A percentile compares a stretch with the other conserved stretches of the same genome.
These are phyloP conservation scores for Chalciporus piperatus DNA, from an alignment of 768 basidiomycete genomes.

Conservation along the genomic window DNA sequence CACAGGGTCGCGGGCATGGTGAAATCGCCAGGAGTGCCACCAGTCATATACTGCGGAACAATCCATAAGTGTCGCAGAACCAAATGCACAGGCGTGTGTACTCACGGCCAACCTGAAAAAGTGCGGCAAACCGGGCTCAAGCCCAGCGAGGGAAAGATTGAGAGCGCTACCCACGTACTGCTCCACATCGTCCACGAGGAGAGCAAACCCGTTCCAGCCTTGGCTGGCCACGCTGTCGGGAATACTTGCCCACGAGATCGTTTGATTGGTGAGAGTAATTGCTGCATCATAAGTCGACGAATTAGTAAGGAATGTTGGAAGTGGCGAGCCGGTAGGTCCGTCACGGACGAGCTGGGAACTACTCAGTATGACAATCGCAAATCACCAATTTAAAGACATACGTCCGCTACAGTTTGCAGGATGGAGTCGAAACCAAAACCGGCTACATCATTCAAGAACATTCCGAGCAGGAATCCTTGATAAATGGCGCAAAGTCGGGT, in stretches of 20 bases:
- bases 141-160: slow-evolving; percentile 65
- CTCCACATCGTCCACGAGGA: slow-evolving; percentile 86
- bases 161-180: slow-evolving; percentile 67
- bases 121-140: slow-evolving; percentile 61
- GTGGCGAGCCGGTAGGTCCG: slow-evolving; percentile 61
- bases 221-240: slow-evolving; percentile 29
- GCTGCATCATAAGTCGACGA: slow-evolving; percentile 62
- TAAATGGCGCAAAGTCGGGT: slow-evolving; percentile 77
- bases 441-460: slow-evolving; percentile 77
- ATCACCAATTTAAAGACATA: slow-evolving; percentile 31
- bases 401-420: slow-evolving; percentile 69
- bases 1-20: slow-evolving; percentile 74
- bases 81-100: not conserved
- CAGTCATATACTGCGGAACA: slow-evolving; percentile 44
- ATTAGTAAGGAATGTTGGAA: slow-evolving; percentile 74
- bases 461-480: slow-evolving; percentile 78
- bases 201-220: slow-evolving; percentile 72
- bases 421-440: slow-evolving; percentile 81
- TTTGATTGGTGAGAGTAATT: slow-evolving; percentile 52
- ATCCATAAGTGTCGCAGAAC: slow-evolving; percentile 2
- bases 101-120: slow-evolving; percentile 81
- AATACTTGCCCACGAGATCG: slow-evolving; percentile 53
- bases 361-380: slow-evolving; percentile 1
- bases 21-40: slow-evolving; percentile 62
- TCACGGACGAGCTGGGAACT: slow-evolving; percentile 64